A percentile compares a stretch with the other conserved stretches of the same genome.
These are phyloP conservation scores for Daldinia grandis DNA, from an alignment of 495 filamentous ascomycete genomes.

Conservation along the genomic window DNA sequence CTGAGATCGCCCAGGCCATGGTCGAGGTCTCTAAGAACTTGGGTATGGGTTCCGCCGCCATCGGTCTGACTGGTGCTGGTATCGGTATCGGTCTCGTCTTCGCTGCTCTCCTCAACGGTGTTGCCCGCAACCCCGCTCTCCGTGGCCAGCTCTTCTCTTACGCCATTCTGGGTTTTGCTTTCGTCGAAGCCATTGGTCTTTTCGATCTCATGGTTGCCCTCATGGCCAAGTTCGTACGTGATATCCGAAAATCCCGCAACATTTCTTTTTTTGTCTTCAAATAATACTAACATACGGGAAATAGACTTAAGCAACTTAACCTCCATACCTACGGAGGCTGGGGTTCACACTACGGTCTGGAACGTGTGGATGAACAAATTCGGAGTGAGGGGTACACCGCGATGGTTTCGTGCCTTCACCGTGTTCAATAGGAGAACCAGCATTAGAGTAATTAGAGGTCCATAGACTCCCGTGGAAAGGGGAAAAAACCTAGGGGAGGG, in stretches of 20 bases:
- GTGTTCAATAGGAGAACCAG: constrained; percentile 45
- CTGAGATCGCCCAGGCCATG: constrained; percentile 84
- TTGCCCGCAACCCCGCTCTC: constrained; percentile 89
- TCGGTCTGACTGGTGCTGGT: constrained; percentile 91
- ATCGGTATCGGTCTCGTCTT: constrained; percentile 94
- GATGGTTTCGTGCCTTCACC: constrained; percentile 31
- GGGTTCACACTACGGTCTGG: constrained; percentile 39
- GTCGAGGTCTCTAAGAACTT: constrained; percentile 88
- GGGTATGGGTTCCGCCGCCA: constrained; percentile 85
- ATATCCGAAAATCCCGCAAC: constrained; percentile 22
- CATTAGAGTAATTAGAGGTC: constrained; percentile 48
- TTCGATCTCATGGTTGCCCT: constrained; percentile 94
- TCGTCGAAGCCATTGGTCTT: constrained; percentile 92
- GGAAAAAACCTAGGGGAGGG: constrained; percentile 29
- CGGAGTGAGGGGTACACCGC: constrained; percentile 32
- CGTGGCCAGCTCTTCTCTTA: constrained; percentile 92
- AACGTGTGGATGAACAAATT: constrained; percentile 36
- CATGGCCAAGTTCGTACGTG: constrained; percentile 78
- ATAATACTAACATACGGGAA: constrained; percentile 1
- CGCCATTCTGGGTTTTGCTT: constrained; percentile 92
- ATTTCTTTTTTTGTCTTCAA: neutral
- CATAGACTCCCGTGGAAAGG: constrained; percentile 34
- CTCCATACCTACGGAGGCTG: constrained; percentile 42
- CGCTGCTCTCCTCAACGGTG: constrained; percentile 81
- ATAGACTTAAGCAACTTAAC: constrained; percentile 47